Conservation (phyloP, 441 rosid species). For the Syzygium syzygioides region DNA sequence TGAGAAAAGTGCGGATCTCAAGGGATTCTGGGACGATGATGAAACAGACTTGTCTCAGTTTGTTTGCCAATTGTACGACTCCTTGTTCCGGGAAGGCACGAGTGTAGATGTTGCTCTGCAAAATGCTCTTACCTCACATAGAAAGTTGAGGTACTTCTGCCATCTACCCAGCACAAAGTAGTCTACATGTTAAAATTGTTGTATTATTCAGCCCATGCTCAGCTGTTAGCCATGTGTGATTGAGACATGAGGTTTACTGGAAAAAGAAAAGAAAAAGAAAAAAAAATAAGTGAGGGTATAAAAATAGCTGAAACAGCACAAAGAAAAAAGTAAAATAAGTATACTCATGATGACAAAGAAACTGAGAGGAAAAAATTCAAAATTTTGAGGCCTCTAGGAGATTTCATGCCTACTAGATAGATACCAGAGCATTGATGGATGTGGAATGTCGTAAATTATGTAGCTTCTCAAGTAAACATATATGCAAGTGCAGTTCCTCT, state of each 20-base stretch:
- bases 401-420: neutral
- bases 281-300: neutral
- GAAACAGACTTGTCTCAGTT: conserved; percentile 76
- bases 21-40: conserved; percentile 66
- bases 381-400: neutral
- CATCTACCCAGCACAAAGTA: conserved; percentile 65
- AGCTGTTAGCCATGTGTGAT: neutral
- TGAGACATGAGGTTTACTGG: neutral
- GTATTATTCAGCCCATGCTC: neutral
- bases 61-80: conserved; percentile 62
- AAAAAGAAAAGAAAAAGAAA: neutral
- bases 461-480: neutral
- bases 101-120: conserved; percentile 66
- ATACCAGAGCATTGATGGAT: neutral
- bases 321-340: neutral
- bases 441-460: neutral
- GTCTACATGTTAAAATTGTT: conserved; percentile 1
- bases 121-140: conserved; percentile 32
- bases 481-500: neutral
- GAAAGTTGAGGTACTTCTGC: conserved; percentile 62
- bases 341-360: conserved; percentile 8
- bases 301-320: neutral
- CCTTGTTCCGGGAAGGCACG: conserved; percentile 55
- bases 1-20: conserved; percentile 38
- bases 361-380: neutral